Percentiles rank a stretch among this genome's conserved stretches.
Evolutionary conservation across 2,329 filamentous ascomycete species (phyloP).

Genomic region (Aspergillus felis): DNA sequence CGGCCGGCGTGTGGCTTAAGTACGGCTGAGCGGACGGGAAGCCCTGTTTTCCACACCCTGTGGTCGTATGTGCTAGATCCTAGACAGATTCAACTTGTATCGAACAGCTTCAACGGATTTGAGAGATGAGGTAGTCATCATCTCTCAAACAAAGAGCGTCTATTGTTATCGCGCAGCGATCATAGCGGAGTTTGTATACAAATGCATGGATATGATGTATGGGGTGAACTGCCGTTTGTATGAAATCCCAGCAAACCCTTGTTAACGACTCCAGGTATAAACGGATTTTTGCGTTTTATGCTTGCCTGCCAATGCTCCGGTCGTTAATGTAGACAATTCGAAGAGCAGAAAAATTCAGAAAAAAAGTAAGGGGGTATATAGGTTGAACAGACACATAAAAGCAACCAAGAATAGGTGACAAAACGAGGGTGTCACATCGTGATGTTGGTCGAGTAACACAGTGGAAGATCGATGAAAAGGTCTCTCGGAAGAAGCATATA

Average conservation of each 20-base stretch:
- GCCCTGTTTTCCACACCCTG: too few relatives aligned
- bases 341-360: neutral
- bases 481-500: neutral
- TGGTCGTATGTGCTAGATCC: too few relatives aligned
- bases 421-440: neutral
- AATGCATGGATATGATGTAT: neutral
- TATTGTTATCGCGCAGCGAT: too few relatives aligned
- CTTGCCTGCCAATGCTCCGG: neutral
- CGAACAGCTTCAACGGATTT: too few relatives aligned
- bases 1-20: too few relatives aligned
- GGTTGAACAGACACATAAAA: neutral
- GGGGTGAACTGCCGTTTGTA: neutral
- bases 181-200: neutral
- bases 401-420: neutral
- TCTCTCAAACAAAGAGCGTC: too few relatives aligned
- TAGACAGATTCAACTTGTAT: too few relatives aligned
- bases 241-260: neutral
- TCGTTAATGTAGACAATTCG: neutral
- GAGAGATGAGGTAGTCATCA: too few relatives aligned
- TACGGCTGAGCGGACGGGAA: too few relatives aligned
- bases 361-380: neutral
- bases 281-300: neutral
- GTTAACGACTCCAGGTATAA: neutral
- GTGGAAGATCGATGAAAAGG: neutral
- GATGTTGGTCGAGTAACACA: neutral